Conservation (phyloP, 2,329 filamentous ascomycete species). For the Aspergillus quadricinctus region DNA sequence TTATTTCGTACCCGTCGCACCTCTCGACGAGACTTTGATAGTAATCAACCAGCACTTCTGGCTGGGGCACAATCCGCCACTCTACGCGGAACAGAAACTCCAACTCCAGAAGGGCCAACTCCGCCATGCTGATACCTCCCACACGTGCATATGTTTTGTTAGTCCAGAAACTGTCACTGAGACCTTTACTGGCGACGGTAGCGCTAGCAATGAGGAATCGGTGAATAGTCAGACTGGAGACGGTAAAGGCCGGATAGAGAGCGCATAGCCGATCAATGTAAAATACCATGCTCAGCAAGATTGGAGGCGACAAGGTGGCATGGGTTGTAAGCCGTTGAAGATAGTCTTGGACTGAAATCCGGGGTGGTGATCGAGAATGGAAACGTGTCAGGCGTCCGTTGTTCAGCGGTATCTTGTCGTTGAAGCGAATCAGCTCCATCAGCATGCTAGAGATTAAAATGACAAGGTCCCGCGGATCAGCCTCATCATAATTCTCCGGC, state of each 20-base stretch:
- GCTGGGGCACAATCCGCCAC: conserved; percentile 95
- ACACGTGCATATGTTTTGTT: conserved; percentile 95
- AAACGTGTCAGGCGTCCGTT: conserved; percentile 88
- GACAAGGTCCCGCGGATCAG: conserved; percentile 79
- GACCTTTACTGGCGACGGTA: conserved; percentile 90
- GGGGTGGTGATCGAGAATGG: conserved; percentile 84
- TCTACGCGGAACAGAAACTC: conserved; percentile 90
- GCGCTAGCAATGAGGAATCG: conserved; percentile 94
- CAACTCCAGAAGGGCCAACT: conserved; percentile 85
- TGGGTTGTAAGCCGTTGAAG: conserved; percentile 88
- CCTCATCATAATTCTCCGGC: conserved; percentile 72
- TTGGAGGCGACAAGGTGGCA: conserved; percentile 85
- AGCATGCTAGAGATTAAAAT: conserved; percentile 92
- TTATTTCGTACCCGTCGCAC: conserved; percentile 56
- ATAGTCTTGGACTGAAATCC: conserved; percentile 92
- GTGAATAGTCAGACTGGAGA: conserved; percentile 93
- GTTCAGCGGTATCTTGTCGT: conserved; percentile 79
- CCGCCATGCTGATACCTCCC: conserved; percentile 83
- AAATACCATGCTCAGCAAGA: conserved; percentile 97
- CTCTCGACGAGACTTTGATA: conserved; percentile 79
- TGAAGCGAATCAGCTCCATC: conserved; percentile 87
- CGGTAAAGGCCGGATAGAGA: conserved; percentile 89
- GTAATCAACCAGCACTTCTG: conserved; percentile 89
- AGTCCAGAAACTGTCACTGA: conserved; percentile 97
- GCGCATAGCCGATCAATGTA: conserved; percentile 95